These are phyloP conservation scores for Hymenoscyphus albidus DNA, from an alignment of 2,329 filamentous ascomycete species.

Conservation along the genomic window DNA sequence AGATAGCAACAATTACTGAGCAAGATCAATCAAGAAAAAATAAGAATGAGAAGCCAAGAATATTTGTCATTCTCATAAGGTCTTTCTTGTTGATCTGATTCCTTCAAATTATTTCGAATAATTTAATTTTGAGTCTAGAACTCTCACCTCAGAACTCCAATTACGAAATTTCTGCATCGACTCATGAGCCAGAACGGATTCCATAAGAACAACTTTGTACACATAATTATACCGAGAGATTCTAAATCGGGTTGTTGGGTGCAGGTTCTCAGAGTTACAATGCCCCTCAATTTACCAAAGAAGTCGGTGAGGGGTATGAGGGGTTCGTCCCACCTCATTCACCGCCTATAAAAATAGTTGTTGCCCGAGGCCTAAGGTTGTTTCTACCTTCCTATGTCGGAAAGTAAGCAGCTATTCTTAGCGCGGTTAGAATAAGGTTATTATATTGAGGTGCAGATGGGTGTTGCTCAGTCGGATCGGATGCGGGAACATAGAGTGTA, in stretches of 20 bases:
- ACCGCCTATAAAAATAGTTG: background rate
- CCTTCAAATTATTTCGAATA: too few species aligned
- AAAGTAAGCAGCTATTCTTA: constrained; percentile 2
- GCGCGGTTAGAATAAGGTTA: constrained; percentile 1
- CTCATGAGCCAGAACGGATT: too few species aligned
- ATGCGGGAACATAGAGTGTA: background rate
- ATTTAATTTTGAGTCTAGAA: too few species aligned
- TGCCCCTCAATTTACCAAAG: background rate
- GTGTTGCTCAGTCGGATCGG: background rate
- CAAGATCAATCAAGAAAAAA: too few species aligned
- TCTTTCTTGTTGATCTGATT: too few species aligned
- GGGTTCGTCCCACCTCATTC: background rate
- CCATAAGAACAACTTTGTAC: too few species aligned
- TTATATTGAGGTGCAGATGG: background rate
- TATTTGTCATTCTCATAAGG: too few species aligned
- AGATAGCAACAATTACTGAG: too few species aligned
- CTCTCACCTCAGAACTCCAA: too few species aligned
- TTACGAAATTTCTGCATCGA: too few species aligned
- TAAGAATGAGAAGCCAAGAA: too few species aligned
- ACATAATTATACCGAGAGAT: too few species aligned
- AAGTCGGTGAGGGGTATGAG: background rate
- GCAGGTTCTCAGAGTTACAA: background rate
- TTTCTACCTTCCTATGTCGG: background rate
- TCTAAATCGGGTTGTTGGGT: background rate
- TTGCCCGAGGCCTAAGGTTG: background rate